Conservation (phyloP, 1,284 basidiomycete species). For the Rhodotorula sp. region DNA sequence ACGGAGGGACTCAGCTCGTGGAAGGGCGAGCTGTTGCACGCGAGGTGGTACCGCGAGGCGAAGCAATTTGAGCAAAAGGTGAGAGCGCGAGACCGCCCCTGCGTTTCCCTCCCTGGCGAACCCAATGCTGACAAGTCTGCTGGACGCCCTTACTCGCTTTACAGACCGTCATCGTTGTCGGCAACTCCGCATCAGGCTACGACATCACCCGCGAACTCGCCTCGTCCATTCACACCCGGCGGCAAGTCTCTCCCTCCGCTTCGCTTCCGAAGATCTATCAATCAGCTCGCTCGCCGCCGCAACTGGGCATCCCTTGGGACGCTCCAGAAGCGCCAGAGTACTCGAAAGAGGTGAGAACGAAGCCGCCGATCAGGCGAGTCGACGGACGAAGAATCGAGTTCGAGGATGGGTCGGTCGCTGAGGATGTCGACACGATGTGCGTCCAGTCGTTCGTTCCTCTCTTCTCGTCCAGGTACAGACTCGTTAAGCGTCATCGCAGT, state of each 20-base stretch:
- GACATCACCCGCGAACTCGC: slow-evolving; percentile 57
- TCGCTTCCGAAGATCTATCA: slow-evolving; percentile 46
- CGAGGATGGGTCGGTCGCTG: slow-evolving; percentile 40
- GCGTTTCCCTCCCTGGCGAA: neutral
- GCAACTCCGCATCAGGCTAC: slow-evolving; percentile 55
- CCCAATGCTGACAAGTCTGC: neutral
- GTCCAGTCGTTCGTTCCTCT: neutral
- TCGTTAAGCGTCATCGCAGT: neutral
- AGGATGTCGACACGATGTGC: slow-evolving; percentile 48
- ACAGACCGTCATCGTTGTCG: slow-evolving; percentile 55
- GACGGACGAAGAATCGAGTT: slow-evolving; percentile 46
- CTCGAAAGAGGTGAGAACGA: slow-evolving; percentile 45
- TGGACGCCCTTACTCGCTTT: neutral
- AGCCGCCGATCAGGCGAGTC: slow-evolving; percentile 48
- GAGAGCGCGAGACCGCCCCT: neutral
- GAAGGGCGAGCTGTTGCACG: slow-evolving; percentile 52
- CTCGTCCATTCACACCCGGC: slow-evolving; percentile 43
- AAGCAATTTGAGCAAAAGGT: slow-evolving; percentile 43
- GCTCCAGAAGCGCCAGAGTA: slow-evolving; percentile 44
- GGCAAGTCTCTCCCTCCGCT: neutral
- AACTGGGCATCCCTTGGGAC: slow-evolving; percentile 36
- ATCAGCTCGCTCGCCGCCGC: slow-evolving; percentile 41
- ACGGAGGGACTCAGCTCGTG: slow-evolving; percentile 52
- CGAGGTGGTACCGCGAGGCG: slow-evolving; percentile 54
- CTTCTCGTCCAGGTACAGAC: neutral